Base-by-base conservation (phyloP, 306 rosid species). In the Cicer judaicum region DNA sequence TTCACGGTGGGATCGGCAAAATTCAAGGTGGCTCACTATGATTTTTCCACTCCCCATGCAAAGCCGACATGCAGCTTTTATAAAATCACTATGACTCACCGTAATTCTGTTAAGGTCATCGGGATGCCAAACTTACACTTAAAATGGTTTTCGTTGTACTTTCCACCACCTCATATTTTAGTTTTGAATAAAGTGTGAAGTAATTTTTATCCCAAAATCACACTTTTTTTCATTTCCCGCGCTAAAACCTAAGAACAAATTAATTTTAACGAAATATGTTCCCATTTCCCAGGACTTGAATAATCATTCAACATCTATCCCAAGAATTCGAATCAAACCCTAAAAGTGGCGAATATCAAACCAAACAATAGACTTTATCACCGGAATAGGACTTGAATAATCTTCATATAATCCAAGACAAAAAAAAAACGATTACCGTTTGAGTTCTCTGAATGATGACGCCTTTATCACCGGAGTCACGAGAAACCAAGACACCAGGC, bases 361-460 rank as follows among this genome's bases (percentile, higher is more conserved):
- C 46, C 29, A 71, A 71, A 63, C 1, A 8, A 40, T 19, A n/a
- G n/a, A n/a, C n/a, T n/a, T n/a, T n/a, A n/a, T n/a, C n/a, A n/a
- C n/a, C n/a, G n/a, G n/a, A n/a, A n/a, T n/a, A n/a, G n/a, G n/a
- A n/a, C n/a, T n/a, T n/a, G n/a, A n/a, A n/a, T n/a, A n/a, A n/a
- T 49, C 39, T 21, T 55, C 41, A 36, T 0, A 68, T 68, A 64
- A 21, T 1, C 21, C 5, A 7, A 6, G 21, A n/a, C 1, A 16
- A 24, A 7, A 8, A 7, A 29, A 2, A 50, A 18, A 7, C 19
- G 8, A 19, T 72, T 78, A 93, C 98, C 88, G 87, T 82, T 85
- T 91, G 88, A 8, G 96, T 91, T 48, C 90, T 76, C 76, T 90
- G 89, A 81, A 91, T 44, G 42, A 87, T 29, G 10, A 91, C 98